Conservation (phyloP, 164 flowering plant genomes). For the Vitis riparia region DNA sequence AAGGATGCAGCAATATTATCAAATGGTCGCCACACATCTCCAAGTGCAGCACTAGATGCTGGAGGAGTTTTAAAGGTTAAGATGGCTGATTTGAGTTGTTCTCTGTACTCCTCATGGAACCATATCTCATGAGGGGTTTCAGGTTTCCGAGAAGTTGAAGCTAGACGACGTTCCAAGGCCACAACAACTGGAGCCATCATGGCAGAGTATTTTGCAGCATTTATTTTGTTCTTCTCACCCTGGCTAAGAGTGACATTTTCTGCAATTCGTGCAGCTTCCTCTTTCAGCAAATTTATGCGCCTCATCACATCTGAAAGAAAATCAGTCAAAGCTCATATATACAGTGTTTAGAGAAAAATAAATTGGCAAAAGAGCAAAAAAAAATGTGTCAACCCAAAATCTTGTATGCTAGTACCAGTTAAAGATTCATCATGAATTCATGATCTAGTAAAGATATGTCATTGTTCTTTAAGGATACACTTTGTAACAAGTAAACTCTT, state of each 20-base stretch:
- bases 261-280: constrained; percentile 87
- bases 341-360: not conserved
- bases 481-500: not conserved
- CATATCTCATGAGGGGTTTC: constrained; percentile 93
- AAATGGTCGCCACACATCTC: constrained; percentile 95
- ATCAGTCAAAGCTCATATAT: not conserved
- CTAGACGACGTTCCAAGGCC: constrained; percentile 92
- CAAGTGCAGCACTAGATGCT: constrained; percentile 66
- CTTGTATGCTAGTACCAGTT: too few species aligned
- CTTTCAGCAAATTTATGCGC: constrained; percentile 87
- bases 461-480: not conserved
- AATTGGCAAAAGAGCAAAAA: not conserved
- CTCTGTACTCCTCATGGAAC: constrained; percentile 77
- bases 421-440: not conserved
- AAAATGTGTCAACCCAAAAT: not conserved
- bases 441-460: not conserved
- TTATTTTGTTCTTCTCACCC: constrained; percentile 85
- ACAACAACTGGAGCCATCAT: constrained; percentile 98
- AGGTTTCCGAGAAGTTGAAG: constrained; percentile 86
- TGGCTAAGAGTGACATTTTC: constrained; percentile 81
- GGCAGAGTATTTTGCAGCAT: constrained; percentile 93
- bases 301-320: constrained; percentile 76
- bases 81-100: constrained; percentile 76
- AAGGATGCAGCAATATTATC: constrained; percentile 78
- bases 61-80: constrained; percentile 77